Conservation (phyloP, 75 land plant species). For the Picea sitchensis region DNA sequence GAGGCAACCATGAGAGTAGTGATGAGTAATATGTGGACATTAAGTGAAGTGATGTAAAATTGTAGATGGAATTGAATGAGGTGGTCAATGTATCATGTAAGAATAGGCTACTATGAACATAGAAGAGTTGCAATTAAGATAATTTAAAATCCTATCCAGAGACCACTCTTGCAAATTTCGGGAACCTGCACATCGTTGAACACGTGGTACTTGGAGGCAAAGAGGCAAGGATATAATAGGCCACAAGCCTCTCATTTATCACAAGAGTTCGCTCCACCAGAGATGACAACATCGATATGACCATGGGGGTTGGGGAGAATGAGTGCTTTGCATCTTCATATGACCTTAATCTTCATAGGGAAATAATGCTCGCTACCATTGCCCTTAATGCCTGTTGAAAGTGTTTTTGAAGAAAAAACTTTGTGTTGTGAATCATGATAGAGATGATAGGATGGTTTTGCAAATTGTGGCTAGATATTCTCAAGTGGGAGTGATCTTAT, state of each 20-base stretch:
- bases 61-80: constrained; percentile 40
- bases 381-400: too few species aligned
- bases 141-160: constrained; percentile 65
- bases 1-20: constrained; percentile 74
- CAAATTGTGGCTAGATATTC: too few species aligned
- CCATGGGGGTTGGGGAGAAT: not conserved
- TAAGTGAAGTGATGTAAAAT: constrained; percentile 34
- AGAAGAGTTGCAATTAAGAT: constrained; percentile 48
- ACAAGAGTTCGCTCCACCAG: not conserved
- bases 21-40: constrained; percentile 69
- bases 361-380: not conserved
- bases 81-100: constrained; percentile 44
- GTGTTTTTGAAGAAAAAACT: too few species aligned
- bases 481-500: too few species aligned
- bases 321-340: not conserved
- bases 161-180: constrained; percentile 48
- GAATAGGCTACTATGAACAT: constrained; percentile 69
- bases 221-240: not conserved
- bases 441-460: too few species aligned
- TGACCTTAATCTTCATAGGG: not conserved
- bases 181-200: constrained; percentile 45
- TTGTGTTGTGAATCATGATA: too few species aligned
- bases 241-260: not conserved
- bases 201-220: not conserved
- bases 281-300: not conserved